Conservation (phyloP, 148 eudicot genomes). For the Cornus kousa region DNA sequence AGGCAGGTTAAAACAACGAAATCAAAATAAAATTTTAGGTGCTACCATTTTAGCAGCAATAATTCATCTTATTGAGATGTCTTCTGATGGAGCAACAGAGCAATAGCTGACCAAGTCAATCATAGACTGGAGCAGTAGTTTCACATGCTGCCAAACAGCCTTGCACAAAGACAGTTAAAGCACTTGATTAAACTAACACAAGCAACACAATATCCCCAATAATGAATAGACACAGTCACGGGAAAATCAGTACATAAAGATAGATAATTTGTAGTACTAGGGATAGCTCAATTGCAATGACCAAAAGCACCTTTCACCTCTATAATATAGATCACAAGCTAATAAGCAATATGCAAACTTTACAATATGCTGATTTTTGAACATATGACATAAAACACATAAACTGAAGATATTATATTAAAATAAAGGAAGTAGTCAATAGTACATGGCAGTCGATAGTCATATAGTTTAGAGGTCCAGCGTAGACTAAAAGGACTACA, state of each 20-base stretch:
- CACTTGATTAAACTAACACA: neutral
- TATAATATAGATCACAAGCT: no score
- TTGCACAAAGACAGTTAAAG: neutral
- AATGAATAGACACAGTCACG: neutral
- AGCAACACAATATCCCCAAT: neutral
- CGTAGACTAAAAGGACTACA: neutral
- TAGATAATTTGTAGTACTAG: no score
- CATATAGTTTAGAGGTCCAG: neutral
- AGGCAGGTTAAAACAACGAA: no score
- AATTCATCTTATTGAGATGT: neutral
- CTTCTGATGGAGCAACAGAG: neutral
- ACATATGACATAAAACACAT: neutral
- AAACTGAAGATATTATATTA: neutral
- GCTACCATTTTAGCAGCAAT: neutral
- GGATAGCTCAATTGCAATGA: no score
- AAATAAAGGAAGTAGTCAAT: neutral
- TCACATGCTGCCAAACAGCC: neutral
- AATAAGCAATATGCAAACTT: neutral
- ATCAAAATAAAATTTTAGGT: no score
- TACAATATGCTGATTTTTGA: neutral
- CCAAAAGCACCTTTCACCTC: no score
- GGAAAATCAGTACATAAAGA: neutral
- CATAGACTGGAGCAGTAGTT: neutral
- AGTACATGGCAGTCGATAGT: neutral
- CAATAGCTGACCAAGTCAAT: neutral